A percentile compares a stretch with the other conserved stretches of the same genome.
Conservation (phyloP, 371 early-diverging fungal genomes). For the Mortierella sp. region DNA sequence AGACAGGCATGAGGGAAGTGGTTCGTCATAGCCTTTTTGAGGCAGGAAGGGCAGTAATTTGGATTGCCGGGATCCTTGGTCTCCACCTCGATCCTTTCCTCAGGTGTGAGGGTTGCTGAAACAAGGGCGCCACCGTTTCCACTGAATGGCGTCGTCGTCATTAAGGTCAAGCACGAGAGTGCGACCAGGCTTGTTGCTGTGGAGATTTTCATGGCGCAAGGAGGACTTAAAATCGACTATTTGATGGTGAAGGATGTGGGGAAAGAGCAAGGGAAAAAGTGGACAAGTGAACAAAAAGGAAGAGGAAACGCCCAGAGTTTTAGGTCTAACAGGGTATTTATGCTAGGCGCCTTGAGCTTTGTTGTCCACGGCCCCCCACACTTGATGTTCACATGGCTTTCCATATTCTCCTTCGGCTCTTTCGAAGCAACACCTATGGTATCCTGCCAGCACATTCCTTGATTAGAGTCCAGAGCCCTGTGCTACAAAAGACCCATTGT, state of each 20-base stretch:
- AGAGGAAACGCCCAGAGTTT: background rate
- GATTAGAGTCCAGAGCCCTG: no score
- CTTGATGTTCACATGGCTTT: background rate
- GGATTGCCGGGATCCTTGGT: constrained; percentile 29
- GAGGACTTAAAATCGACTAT: background rate
- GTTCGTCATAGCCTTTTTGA: constrained; percentile 39
- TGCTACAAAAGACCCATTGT: no score
- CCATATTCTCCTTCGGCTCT: background rate
- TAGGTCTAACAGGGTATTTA: no score
- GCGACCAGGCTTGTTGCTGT: constrained; percentile 13
- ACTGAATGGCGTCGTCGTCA: constrained; percentile 16
- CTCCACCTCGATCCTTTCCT: constrained; percentile 31
- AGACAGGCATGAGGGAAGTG: constrained; percentile 51
- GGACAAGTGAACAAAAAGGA: background rate
- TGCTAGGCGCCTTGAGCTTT: no score
- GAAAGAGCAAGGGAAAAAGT: background rate
- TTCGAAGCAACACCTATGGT: no score
- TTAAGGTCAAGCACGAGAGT: constrained; percentile 19
- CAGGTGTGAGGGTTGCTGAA: constrained; percentile 30
- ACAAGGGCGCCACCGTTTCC: background rate
- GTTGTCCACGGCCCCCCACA: background rate
- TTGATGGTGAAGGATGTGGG: background rate
- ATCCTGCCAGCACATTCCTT: no score
- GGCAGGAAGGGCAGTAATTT: constrained; percentile 46
- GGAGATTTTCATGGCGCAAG: constrained; percentile 15